Percentiles rank a stretch among this genome's conserved stretches.
Conservation (phyloP, 1,139 yeast species). For the Tardiomyces depauwii region DNA sequence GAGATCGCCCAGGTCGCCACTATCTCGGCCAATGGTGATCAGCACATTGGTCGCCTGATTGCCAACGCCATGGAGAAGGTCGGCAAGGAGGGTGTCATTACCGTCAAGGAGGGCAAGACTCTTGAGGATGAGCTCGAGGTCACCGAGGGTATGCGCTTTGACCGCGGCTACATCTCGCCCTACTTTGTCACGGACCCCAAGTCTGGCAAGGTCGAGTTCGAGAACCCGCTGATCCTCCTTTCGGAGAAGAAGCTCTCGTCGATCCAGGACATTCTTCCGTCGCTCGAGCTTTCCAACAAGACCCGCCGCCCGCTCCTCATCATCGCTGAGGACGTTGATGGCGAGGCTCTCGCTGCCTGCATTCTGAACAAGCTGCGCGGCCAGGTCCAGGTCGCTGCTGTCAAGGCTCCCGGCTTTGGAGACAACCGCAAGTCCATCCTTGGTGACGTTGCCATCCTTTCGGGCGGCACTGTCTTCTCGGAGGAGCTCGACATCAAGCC, state of each 20-base stretch:
- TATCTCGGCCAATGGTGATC: constrained; percentile 95
- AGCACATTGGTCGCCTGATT: constrained; percentile 84
- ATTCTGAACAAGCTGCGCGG: constrained; percentile 97
- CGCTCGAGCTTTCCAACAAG: constrained; percentile 90
- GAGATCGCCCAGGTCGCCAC: constrained; percentile 99
- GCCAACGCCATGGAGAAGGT: constrained; percentile 99
- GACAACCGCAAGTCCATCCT: constrained; percentile 97
- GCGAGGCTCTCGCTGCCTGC: constrained; percentile 99
- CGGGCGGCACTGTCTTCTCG: constrained; percentile 98
- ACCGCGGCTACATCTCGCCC: constrained; percentile 97
- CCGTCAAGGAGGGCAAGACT: constrained; percentile 96
- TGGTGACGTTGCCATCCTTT: constrained; percentile 93
- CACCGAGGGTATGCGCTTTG: constrained; percentile 99
- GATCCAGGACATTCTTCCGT: constrained; percentile 87
- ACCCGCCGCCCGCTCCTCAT: constrained; percentile 90
- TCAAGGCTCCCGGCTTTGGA: constrained; percentile 99
- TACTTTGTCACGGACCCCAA: constrained; percentile 96
- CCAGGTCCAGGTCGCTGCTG: constrained; percentile 97
- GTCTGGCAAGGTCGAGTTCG: constrained; percentile 95
- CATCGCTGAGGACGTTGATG: constrained; percentile 95
- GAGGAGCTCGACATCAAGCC: constrained; percentile 98
- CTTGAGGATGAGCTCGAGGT: constrained; percentile 94
- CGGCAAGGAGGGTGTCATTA: constrained; percentile 98
- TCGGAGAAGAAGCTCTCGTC: constrained; percentile 94
- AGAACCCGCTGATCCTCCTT: constrained; percentile 80